Evolutionary conservation across 768 basidiomycete species (phyloP).

Genomic region (Lactarius indigo): DNA sequence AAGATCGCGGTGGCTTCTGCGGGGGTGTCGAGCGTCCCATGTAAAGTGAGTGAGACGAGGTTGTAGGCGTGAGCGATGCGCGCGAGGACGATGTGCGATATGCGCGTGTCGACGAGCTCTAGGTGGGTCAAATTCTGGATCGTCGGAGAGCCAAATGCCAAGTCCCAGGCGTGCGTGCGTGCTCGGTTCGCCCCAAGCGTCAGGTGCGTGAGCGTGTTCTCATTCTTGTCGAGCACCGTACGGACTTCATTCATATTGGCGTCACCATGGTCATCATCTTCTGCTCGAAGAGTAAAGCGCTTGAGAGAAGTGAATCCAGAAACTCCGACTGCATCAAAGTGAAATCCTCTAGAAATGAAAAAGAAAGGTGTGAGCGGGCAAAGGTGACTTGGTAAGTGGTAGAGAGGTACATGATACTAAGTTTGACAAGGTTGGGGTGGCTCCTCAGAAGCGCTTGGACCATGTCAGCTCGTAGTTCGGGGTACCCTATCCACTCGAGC

Average conservation of each 20-base stretch:
- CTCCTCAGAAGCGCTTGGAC: conserved; percentile 53
- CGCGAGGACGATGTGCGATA: conserved; percentile 58
- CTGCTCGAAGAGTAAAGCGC: conserved; percentile 65
- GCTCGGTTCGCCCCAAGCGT: conserved; percentile 67
- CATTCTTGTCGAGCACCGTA: conserved; percentile 58
- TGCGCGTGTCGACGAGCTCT: conserved; percentile 67
- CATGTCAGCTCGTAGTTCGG: conserved; percentile 65
- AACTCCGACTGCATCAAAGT: conserved; percentile 69
- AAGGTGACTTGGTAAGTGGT: background rate
- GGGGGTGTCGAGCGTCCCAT: conserved; percentile 62
- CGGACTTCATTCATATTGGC: conserved; percentile 69
- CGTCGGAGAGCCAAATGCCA: conserved; percentile 56
- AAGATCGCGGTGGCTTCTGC: conserved; percentile 57
- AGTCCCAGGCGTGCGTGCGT: conserved; percentile 64
- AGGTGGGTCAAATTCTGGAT: conserved; percentile 67
- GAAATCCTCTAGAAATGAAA: conserved; percentile 50
- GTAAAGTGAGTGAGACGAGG: conserved; percentile 59
- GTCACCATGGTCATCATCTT: conserved; percentile 62
- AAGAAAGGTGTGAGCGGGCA: background rate
- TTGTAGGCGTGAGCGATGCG: conserved; percentile 61
- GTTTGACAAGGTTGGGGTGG: conserved; percentile 50
- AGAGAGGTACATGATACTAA: conserved; percentile 53
- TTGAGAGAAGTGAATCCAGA: conserved; percentile 56
- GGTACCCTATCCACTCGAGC: conserved; percentile 78
- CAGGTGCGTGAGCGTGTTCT: conserved; percentile 53